Percentiles rank a stretch among this genome's conserved stretches.
Evolutionary conservation across 73 alveolate genomes (phyloP).

Genomic region (Uronychia setigera): DNA sequence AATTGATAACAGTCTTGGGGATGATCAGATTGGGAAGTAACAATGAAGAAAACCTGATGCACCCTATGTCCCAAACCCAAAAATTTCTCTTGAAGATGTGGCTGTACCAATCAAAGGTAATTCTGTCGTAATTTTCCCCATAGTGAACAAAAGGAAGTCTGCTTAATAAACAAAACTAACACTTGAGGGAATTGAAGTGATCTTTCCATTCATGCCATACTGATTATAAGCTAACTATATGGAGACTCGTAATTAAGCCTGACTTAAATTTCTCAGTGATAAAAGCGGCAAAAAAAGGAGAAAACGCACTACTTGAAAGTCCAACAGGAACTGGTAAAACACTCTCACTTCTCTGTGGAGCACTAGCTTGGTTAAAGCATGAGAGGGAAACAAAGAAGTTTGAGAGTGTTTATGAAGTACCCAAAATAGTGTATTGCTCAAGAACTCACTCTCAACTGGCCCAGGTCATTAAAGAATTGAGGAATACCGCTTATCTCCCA

Average conservation of each 20-base stretch:
- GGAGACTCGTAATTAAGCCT: constrained; percentile 40
- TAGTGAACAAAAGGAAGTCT: background rate
- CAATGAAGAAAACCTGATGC: background rate
- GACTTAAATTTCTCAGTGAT: constrained; percentile 51
- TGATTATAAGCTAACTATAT: constrained; percentile 75
- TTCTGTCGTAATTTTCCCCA: background rate
- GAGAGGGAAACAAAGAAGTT: constrained; percentile 39
- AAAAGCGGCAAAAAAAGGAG: constrained; percentile 66
- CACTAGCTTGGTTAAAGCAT: constrained; percentile 80
- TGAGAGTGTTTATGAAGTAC: constrained; percentile 19
- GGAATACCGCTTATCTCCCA: constrained; percentile 79
- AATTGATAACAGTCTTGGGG: background rate
- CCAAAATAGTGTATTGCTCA: constrained; percentile 72
- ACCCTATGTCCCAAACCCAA: background rate
- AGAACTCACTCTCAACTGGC: constrained; percentile 91
- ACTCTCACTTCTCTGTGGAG: constrained; percentile 70
- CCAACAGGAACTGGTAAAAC: constrained; percentile 99
- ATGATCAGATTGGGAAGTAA: background rate
- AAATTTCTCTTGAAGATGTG: constrained; percentile 12
- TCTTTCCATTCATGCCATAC: constrained; percentile 75
- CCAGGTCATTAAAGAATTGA: constrained; percentile 74
- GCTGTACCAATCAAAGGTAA: constrained; percentile 9
- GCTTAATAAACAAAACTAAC: background rate
- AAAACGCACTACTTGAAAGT: constrained; percentile 85
- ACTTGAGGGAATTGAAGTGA: background rate